Evolutionary conservation across 1,284 basidiomycete species (phyloP).

Genomic region (Rhodotorula sp.): DNA sequence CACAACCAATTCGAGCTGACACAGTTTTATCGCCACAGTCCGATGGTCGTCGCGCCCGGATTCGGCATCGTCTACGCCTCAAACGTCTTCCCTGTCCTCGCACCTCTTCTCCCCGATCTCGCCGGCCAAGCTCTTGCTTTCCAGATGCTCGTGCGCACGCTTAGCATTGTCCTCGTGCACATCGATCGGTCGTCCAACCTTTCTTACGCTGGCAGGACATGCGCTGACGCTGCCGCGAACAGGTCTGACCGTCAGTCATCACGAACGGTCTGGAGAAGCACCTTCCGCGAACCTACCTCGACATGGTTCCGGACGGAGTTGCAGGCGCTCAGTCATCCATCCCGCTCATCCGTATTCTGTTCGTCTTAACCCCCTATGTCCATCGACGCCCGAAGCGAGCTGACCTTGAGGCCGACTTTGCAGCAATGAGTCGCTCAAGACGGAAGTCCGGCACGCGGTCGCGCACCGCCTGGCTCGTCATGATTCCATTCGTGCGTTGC

Average conservation of each 20-base stretch:
- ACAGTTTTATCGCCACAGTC: not conserved
- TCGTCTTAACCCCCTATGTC: too few relatives aligned
- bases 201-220: too few relatives aligned
- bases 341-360: not conserved
- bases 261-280: conserved; percentile 20
- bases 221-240: too few relatives aligned
- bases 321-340: conserved; percentile 14
- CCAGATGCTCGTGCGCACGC: conserved; percentile 32
- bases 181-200: conserved; percentile 8
- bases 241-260: conserved; percentile 13
- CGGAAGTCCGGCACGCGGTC: conserved; percentile 25
- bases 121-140: conserved; percentile 35
- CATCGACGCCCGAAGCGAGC: too few relatives aligned
- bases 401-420: too few relatives aligned
- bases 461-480: conserved; percentile 34
- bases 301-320: conserved; percentile 1
- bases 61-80: conserved; percentile 28
- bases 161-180: conserved; percentile 39
- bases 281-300: conserved; percentile 16
- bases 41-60: conserved; percentile 1
- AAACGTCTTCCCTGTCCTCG: conserved; percentile 48
- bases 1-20: too few relatives aligned
- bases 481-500: conserved; percentile 29
- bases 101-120: conserved; percentile 47
- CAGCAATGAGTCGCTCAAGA: conserved; percentile 30